Conservation (phyloP, 1,139 yeast genomes). For the Nakaseomyces nivariensis region DNA sequence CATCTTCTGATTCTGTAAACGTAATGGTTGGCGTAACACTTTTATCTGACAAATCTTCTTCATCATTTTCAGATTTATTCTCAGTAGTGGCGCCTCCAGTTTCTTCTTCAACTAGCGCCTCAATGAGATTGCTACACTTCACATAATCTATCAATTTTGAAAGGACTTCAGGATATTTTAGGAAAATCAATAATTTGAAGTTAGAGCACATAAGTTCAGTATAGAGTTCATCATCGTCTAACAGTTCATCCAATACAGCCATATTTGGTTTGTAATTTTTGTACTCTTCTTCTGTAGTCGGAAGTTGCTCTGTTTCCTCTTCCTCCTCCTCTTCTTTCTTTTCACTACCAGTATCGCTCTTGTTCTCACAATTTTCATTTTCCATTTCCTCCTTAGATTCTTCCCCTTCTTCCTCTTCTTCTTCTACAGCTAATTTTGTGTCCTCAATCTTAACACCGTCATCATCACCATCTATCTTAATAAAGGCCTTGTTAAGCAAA, state of each 20-base stretch:
- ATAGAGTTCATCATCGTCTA: conserved; percentile 78
- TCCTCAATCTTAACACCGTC: conserved; percentile 7
- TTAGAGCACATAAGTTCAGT: conserved; percentile 81
- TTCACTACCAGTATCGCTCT: conserved; percentile 4
- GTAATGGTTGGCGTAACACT: not conserved
- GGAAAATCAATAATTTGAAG: conserved; percentile 67
- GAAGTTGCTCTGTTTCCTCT: conserved; percentile 20
- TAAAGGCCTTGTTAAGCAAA: conserved; percentile 40
- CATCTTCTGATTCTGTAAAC: conserved; percentile 7
- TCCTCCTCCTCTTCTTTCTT: conserved; percentile 14
- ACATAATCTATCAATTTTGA: conserved; percentile 58
- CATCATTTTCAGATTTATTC: conserved; percentile 18
- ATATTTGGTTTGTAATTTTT: conserved; percentile 30
- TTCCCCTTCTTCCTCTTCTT: conserved; percentile 5
- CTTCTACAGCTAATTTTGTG: conserved; percentile 14
- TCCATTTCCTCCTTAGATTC: conserved; percentile 8
- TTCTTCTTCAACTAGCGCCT: conserved; percentile 23
- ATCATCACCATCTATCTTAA: conserved; percentile 23
- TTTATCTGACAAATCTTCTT: conserved; percentile 31
- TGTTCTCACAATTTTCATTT: conserved; percentile 8
- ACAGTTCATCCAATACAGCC: conserved; percentile 48
- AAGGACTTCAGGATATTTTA: conserved; percentile 65
- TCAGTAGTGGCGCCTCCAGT: conserved; percentile 17
- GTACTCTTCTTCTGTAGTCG: conserved; percentile 26
- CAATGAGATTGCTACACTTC: conserved; percentile 28